phyloP scores from a whole-genome alignment of 2,329 filamentous ascomycete species.

The Diaporthe citriasiana region DNA sequence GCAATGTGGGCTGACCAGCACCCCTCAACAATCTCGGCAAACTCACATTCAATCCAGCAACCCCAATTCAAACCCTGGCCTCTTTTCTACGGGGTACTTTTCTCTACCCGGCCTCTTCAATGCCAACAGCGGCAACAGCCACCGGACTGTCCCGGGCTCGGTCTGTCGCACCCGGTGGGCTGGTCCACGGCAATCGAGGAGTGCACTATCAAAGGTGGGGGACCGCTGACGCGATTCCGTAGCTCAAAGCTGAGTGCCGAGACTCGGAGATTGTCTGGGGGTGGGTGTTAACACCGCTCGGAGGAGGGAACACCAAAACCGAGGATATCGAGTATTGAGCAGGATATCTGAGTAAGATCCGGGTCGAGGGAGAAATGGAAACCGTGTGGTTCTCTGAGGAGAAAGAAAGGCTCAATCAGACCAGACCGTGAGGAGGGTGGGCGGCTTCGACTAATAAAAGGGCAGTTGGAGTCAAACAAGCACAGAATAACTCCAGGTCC shows the following conservation, averaged over 20 bases:
- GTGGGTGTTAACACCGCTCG: background rate
- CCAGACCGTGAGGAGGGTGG: conserved; percentile 34
- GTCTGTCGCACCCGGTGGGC: conserved; percentile 15
- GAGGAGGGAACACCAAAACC: background rate
- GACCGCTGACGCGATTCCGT: conserved; percentile 20
- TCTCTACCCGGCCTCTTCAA: conserved; percentile 1
- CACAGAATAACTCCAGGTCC: conserved; percentile 13
- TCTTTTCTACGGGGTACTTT: conserved; percentile 8
- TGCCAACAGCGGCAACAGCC: background rate
- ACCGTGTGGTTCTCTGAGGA: conserved; percentile 2
- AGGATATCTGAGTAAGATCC: conserved; percentile 2
- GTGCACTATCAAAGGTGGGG: conserved; percentile 37
- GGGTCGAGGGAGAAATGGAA: conserved; percentile 16
- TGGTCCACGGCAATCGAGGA: conserved; percentile 16
- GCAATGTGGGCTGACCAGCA: conserved; percentile 7
- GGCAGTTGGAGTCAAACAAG: conserved; percentile 33
- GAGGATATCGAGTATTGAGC: background rate
- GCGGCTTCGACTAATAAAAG: conserved; percentile 35
- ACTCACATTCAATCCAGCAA: conserved; percentile 34
- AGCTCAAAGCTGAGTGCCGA: conserved; percentile 7
- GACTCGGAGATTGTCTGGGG: conserved; percentile 22
- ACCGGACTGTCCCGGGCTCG: conserved; percentile 17
- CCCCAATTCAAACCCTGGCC: conserved; percentile 1
- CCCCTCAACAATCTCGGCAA: conserved; percentile 16
- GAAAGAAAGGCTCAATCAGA: conserved; percentile 6